Evolutionary conservation across 495 filamentous ascomycete species (phyloP).

Genomic region (Penicillium desertorum): DNA sequence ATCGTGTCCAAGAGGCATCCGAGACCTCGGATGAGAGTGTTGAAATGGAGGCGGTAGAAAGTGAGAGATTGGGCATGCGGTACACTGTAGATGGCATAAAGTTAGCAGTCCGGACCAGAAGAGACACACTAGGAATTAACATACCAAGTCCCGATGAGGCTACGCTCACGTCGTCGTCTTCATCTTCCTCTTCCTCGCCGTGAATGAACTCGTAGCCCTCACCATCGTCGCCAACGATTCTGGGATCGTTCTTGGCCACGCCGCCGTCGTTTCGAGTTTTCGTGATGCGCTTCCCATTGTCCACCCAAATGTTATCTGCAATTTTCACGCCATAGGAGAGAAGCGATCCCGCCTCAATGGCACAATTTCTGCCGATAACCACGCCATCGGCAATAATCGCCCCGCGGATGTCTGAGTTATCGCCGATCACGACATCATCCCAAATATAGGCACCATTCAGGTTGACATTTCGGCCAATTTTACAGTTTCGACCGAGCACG

Average conservation of each 20-base stretch:
- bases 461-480: conserved; percentile 77
- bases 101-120: conserved; percentile 24
- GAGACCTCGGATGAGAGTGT: conserved; percentile 58
- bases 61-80: conserved; percentile 61
- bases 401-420: conserved; percentile 65
- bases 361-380: conserved; percentile 67
- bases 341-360: conserved; percentile 67
- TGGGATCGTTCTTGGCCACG: conserved; percentile 51
- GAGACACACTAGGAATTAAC: conserved; percentile 19
- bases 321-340: conserved; percentile 78
- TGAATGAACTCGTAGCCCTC: conserved; percentile 51
- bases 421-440: conserved; percentile 75
- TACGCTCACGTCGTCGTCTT: conserved; percentile 43
- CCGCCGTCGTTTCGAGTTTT: conserved; percentile 48
- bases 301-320: conserved; percentile 56
- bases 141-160: conserved; percentile 54
- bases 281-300: conserved; percentile 55
- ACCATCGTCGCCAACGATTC: conserved; percentile 45
- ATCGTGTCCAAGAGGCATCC: conserved; percentile 47
- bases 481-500: conserved; percentile 77
- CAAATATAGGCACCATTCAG: conserved; percentile 87
- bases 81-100: conserved; percentile 56
- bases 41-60: conserved; percentile 79
- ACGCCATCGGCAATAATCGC: conserved; percentile 75
- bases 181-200: conserved; percentile 47